Evolutionary conservation across 169 alveolate genomes (phyloP).

Genomic region (Besnoitia besnoiti): DNA sequence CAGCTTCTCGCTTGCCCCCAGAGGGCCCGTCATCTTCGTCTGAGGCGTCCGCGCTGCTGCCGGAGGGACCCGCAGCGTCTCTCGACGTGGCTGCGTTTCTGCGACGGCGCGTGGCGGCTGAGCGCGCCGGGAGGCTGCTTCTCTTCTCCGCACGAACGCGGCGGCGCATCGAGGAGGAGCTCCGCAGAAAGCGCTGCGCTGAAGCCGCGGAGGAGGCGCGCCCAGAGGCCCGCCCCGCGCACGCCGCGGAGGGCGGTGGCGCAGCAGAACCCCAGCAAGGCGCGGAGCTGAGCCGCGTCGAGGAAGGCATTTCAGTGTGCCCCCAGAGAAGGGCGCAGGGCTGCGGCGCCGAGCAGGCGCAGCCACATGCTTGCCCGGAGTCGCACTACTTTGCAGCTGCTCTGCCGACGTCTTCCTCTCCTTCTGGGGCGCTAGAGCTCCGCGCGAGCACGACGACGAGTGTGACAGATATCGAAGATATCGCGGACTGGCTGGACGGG

Average conservation of each 20-base stretch:
- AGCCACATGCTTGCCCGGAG: background rate
- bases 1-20: background rate
- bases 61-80: background rate
- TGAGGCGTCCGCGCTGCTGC: background rate
- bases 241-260: too few species aligned
- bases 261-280: too few species aligned
- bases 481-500: background rate
- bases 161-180: background rate
- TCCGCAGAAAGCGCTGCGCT: background rate
- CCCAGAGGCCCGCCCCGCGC: background rate
- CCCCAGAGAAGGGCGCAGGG: background rate
- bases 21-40: background rate
- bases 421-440: background rate
- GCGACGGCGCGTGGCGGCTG: background rate
- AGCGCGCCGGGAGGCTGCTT: background rate
- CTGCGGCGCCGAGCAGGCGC: background rate
- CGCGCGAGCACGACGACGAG: too few species aligned
- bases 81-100: background rate
- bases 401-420: background rate
- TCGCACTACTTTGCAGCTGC: background rate
- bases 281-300: background rate
- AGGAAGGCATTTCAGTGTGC: too few species aligned
- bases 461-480: slow-evolving; percentile 14
- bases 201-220: background rate
- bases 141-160: background rate